Conservation (phyloP, 805 yeast species). For the Ogataea thermomethanolica region DNA sequence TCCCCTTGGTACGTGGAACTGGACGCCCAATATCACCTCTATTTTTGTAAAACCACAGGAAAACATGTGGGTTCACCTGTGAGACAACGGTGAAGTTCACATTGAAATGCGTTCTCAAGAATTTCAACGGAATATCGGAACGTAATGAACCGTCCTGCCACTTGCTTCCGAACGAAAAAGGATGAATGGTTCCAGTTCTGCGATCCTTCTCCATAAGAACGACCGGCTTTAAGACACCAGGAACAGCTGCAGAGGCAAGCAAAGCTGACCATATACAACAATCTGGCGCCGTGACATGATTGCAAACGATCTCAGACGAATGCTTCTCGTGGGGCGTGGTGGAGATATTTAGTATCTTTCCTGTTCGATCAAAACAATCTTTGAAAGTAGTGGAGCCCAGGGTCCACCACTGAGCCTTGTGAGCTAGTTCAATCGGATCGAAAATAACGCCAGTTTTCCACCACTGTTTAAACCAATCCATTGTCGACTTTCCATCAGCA, state of each 20-base stretch:
- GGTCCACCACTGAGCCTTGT: slow-evolving; percentile 65
- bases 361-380: slow-evolving; percentile 67
- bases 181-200: slow-evolving; percentile 41
- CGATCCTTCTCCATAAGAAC: slow-evolving; percentile 60
- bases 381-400: slow-evolving; percentile 67
- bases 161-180: slow-evolving; percentile 69
- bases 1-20: slow-evolving; percentile 54
- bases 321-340: slow-evolving; percentile 82
- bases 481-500: slow-evolving; percentile 56
- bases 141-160: slow-evolving; percentile 80
- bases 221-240: slow-evolving; percentile 77
- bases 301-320: slow-evolving; percentile 76
- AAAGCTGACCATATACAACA: slow-evolving; percentile 80
- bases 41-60: slow-evolving; percentile 72
- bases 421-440: slow-evolving; percentile 73
- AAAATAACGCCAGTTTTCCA: slow-evolving; percentile 76
- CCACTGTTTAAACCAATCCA: slow-evolving; percentile 60
- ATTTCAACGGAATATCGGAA: slow-evolving; percentile 74
- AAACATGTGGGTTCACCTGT: slow-evolving; percentile 80
- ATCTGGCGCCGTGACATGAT: slow-evolving; percentile 72
- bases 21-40: slow-evolving; percentile 81
- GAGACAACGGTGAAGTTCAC: slow-evolving; percentile 74
- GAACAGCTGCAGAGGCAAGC: slow-evolving; percentile 78
- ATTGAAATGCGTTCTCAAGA: slow-evolving; percentile 70
- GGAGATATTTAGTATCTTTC: slow-evolving; percentile 65